Evolutionary conservation across 257 asterid genomes (phyloP).

Genomic region (Solanum arcanum): DNA sequence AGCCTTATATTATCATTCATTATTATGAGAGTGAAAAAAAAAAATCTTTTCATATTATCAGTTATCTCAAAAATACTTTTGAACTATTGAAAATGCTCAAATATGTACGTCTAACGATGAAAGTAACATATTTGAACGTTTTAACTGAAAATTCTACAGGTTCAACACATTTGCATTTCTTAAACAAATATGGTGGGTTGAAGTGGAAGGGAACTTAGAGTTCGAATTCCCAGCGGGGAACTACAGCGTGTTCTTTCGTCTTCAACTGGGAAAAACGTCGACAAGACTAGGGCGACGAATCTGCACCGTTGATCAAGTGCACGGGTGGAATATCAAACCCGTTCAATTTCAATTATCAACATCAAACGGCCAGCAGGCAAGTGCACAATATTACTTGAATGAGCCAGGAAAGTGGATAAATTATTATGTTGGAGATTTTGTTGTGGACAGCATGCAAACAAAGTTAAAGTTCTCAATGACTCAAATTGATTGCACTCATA

Average conservation of each 20-base stretch:
- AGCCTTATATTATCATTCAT: not conserved
- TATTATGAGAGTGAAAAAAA: not conserved
- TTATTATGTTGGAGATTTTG: constrained; percentile 49
- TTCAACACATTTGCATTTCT: constrained; percentile 37
- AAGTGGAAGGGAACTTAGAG: constrained; percentile 38
- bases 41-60: not conserved
- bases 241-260: constrained; percentile 39
- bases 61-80: not conserved
- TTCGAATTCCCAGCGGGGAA: constrained; percentile 44
- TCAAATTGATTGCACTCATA: constrained; percentile 58
- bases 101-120: not conserved
- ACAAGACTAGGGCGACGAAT: constrained; percentile 12
- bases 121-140: not conserved
- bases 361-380: constrained; percentile 19
- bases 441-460: constrained; percentile 20
- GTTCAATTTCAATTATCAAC: constrained; percentile 32
- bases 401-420: constrained; percentile 31
- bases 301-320: constrained; percentile 17
- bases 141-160: constrained; percentile 4
- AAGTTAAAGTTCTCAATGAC: constrained; percentile 40
- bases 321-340: constrained; percentile 47
- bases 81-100: not conserved
- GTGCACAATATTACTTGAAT: constrained; percentile 14
- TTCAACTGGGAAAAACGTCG: constrained; percentile 25
- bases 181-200: constrained; percentile 56